Conservation (phyloP, 371 early-diverging fungal species). For the Nosema muscidifuracis region DNA sequence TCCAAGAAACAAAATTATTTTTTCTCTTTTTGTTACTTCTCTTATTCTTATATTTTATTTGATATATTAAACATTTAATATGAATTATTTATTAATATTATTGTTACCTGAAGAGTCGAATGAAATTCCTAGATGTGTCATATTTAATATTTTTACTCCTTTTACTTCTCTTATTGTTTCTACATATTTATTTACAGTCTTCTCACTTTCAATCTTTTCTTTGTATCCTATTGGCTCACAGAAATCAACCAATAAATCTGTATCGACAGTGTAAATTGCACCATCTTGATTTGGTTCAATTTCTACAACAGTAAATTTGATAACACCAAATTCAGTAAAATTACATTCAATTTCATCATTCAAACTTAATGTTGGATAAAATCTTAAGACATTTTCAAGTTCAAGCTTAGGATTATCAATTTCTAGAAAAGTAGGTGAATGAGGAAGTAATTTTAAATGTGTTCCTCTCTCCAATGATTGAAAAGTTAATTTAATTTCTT, state of each 20-base stretch:
- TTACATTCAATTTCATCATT: conserved; percentile 82
- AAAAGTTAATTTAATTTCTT: conserved; percentile 72
- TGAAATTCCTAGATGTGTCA: conserved; percentile 21
- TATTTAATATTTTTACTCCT: conserved; percentile 12
- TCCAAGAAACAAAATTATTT: conserved; percentile 43
- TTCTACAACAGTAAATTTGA: conserved; percentile 80
- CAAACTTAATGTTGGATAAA: conserved; percentile 82
- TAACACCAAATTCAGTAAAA: conserved; percentile 74
- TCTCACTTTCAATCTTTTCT: conserved; percentile 66
- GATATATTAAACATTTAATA: background rate
- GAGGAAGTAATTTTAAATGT: conserved; percentile 91
- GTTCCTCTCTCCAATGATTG: conserved; percentile 73
- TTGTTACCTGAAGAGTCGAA: background rate
- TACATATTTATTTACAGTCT: conserved; percentile 40
- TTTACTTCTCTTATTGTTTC: conserved; percentile 8
- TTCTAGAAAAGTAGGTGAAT: conserved; percentile 87
- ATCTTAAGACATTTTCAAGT: conserved; percentile 87
- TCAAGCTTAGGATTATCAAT: conserved; percentile 92
- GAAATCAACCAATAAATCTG: conserved; percentile 94
- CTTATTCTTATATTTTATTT: background rate
- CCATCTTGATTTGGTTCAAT: conserved; percentile 70
- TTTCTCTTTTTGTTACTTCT: background rate
- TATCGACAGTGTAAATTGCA: conserved; percentile 86
- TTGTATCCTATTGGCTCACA: conserved; percentile 91
- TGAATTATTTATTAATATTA: background rate